Evolutionary conservation across 225 moss, liverwort and hornwort species (phyloP).

Genomic region (Marchantia paleacea): DNA sequence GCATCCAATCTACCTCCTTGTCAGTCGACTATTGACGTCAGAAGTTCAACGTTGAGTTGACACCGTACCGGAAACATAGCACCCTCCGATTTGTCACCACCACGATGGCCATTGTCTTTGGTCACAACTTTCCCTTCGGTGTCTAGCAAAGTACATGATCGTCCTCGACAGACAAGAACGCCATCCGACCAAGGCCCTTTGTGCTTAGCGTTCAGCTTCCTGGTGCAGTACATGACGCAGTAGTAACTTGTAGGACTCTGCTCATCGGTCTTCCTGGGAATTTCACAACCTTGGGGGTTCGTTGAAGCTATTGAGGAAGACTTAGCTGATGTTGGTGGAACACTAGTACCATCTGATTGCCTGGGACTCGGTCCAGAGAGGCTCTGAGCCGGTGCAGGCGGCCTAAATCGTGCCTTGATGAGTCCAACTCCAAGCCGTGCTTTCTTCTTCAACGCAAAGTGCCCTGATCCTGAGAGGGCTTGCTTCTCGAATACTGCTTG

Average conservation of each 20-base stretch:
- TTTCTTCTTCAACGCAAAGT: background rate
- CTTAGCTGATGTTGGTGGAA: background rate
- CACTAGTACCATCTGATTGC: background rate
- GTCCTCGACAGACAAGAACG: conserved; percentile 60
- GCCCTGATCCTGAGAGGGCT: background rate
- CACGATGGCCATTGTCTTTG: conserved; percentile 54
- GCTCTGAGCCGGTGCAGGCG: background rate
- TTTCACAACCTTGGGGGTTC: conserved; percentile 1
- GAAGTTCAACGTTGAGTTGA: background rate
- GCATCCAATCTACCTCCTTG: too few species aligned
- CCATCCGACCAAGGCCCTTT: conserved; percentile 96
- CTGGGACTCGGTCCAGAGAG: background rate
- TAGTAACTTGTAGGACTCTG: conserved; percentile 45
- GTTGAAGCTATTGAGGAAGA: background rate
- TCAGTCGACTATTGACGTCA: background rate
- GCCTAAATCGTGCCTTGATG: background rate
- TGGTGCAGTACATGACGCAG: conserved; percentile 69
- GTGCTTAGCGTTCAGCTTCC: conserved; percentile 71
- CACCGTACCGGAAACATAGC: conserved; percentile 53
- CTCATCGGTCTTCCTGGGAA: conserved; percentile 3
- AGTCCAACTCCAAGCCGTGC: conserved; percentile 6
- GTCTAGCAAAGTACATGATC: conserved; percentile 68
- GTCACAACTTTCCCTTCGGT: conserved; percentile 57
- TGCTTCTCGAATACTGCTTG: background rate
- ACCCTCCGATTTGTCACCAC: conserved; percentile 65